Base-by-base conservation (phyloP, 202 grass and related monocot genomes). In the Schoenoplectus tabernaemontani region DNA sequence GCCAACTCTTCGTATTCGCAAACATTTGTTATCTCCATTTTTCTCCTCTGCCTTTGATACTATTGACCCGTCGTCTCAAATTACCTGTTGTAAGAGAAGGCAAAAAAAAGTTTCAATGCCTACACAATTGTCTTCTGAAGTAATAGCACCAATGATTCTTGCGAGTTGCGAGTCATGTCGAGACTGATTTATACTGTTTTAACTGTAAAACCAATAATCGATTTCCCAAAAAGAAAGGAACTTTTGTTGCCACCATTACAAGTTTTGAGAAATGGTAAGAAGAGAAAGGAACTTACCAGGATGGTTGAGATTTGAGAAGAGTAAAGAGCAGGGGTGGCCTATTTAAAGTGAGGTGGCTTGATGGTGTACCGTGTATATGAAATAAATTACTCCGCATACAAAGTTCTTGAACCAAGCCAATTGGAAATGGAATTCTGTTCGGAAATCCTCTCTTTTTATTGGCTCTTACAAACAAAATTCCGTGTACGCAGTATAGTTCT, bases 1-100 rank as follows among this genome's bases (percentile, higher is more conserved):
- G 88, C 95, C 19, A 89, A 81, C 32, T 70, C 82, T 78, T 98
- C 86, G 16, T 91, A 98, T 88, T 98, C 95, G 32, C 66, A 62
- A 74, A 98, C 95, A 78, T 98, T 98, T 59, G 95, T 98, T 17
- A 98, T 84, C 81, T 91, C 92, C 92, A 95, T 91, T 24, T 87
- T 79, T 74, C 7, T 78, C 15, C 42, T 53, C 5, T 41, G 9
- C 13, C 23, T 26, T 51, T n/a, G 69, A 34, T 17, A 17, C 30
- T 51, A 44, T 28, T 28, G 28, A 28, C 16, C 13, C 17, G 2
- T 9, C 32, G 12, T 51, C 10, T 34, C 46, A 74, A 44, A 53
- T n/a, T 2, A 32, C 13, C 70, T 54, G 26, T 36, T 5, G 54
- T 9, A 36, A 30, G 42, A 44, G 30, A 51, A 44, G 3, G 10